phyloP scores from a whole-genome alignment of 306 rosid species.

The Alnus glutinosa region DNA sequence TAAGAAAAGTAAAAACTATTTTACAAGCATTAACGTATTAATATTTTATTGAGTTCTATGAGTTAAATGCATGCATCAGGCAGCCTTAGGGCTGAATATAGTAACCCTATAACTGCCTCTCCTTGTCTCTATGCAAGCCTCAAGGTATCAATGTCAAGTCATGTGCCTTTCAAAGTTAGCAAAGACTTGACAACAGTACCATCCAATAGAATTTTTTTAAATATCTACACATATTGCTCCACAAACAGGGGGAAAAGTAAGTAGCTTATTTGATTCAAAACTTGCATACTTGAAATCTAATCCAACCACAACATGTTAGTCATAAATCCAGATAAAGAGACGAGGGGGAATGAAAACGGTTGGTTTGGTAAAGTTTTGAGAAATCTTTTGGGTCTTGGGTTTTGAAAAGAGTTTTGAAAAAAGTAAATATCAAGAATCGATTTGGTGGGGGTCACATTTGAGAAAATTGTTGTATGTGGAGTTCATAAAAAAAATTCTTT shows the following conservation, averaged over 20 bases:
- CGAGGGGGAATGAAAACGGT: neutral
- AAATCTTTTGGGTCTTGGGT: no score
- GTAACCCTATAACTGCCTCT: neutral
- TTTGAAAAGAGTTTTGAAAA: no score
- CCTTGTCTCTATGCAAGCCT: neutral
- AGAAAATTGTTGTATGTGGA: no score
- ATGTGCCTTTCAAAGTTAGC: neutral
- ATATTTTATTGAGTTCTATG: neutral
- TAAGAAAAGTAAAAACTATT: neutral
- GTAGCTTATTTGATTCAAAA: neutral
- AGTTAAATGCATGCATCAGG: neutral
- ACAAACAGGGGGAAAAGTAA: neutral
- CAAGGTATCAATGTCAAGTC: neutral
- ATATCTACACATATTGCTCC: conserved; percentile 1
- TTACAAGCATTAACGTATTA: neutral
- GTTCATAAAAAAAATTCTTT: no score
- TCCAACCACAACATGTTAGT: neutral
- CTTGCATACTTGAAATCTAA: neutral
- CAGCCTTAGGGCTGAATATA: neutral
- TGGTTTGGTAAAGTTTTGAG: no score
- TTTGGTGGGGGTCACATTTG: no score
- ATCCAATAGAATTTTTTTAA: neutral
- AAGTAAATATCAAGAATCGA: no score
- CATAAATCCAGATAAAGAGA: neutral
- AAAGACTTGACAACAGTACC: neutral